Evolutionary conservation across 2,329 filamentous ascomycete species (phyloP), one percentile per base, ranked within the genome.

Genomic region (Domatiomyces catenatus): DNA sequence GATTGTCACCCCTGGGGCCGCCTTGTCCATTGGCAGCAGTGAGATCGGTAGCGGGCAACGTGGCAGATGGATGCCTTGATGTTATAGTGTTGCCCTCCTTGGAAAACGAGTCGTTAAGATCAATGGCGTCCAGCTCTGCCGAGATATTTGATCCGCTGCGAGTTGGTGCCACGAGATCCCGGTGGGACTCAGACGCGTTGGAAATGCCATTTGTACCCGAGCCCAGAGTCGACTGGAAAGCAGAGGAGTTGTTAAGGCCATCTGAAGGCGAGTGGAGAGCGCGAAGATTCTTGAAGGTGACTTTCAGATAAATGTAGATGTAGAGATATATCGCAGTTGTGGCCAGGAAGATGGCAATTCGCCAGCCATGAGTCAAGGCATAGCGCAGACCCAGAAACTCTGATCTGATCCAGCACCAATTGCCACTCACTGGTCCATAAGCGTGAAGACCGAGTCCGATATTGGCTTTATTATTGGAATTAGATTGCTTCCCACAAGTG

Each of bases 351-450:
- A 72, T 68, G 15, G 64, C 61, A 47, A 72, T 65, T 5, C 71
- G 66, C 70, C 70, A 72, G 42, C 66, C 69, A 50, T 73, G 70
- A 0, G 67, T 69, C 47, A 73, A 61, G 1, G 60, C 65, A 51
- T 73, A 73, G 22, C 71, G 66, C n/a, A 71, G 61, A 10, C 64
- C 65, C 22, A 62, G 56, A n/a, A 64, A 59, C 2, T 61, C 55
- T 10, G 60, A 54, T 10, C 63, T 59, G 52, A 73, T 72, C 71
- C 71, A 73, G 58, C 71, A 73, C 70, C 71, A 73, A 51, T 73
- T 72, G 0, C 70, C 70, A 2, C 67, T 69, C 1, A 71, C 68
- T 26, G 67, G 66, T 2, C 61, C 64, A 49, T 66, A 63, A 8
- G 58, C 54, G 20, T 61, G 52, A 54, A 64, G 56, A n/a, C 46